Evolutionary conservation across 2,329 filamentous ascomycete species (phyloP), one percentile per base, ranked within the genome.

Genomic region (Colletotrichum sojae): DNA sequence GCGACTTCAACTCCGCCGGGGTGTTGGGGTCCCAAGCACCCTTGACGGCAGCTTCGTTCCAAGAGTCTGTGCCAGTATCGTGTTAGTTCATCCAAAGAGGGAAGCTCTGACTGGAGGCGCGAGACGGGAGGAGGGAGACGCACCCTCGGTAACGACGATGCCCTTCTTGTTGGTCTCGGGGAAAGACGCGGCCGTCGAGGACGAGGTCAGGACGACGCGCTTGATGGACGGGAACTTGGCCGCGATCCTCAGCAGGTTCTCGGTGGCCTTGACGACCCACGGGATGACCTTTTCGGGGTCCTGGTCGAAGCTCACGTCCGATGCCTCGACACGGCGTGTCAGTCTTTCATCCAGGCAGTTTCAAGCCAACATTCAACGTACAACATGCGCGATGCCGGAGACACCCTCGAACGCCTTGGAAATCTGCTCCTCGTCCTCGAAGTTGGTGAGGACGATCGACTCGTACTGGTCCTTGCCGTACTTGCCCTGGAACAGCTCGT

Each of bases 271-370:
- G 1, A 84, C 69, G 1, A 74, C 75, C 0, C 59, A 60, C 1
- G 81, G 77, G 13, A 85, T 80, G n/a, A 82, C 80, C 1, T 75
- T 73, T 49, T 82, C 75, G 0, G 83, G 80, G 63, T 85, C 78
- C 2, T 77, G 69, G 10, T 71, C 71, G 27, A 83, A 73, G 1
- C 73, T 75, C 51, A 80, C 72, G 52, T 78, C 73, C 5, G 78
- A 79, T 2, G 83, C 83, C 0, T 69, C n/a, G 3, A 36, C 31
- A 36, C 31, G 74, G 68, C 56, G 82, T 2, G 76, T 69, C 25
- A 67, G 43, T 39, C 4, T 20, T 4, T 20, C 16, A 6, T 36
- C 6, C 4, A 13, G 2, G 31, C 9, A 9, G 4, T 3, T 2
- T 15, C 2, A 5, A n/a, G 2, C n/a, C n/a, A n/a, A n/a, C n/a